Evolutionary conservation across 2,329 filamentous ascomycete genomes (phyloP), one percentile per base, ranked within the genome.

Genomic region (Monilinia fructicola): DNA sequence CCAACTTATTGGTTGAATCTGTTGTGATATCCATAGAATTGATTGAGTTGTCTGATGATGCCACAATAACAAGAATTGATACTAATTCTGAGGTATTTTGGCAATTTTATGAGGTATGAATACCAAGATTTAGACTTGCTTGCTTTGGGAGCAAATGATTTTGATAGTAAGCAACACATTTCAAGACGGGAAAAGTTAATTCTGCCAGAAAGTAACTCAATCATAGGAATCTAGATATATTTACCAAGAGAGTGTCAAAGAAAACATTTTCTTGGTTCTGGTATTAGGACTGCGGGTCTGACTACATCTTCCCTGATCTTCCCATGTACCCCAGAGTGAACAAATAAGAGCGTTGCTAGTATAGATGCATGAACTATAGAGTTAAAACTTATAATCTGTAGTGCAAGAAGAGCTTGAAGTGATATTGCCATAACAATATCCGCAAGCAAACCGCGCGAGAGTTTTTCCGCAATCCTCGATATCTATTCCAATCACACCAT

Each of bases 161-260:
- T 31, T 59, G 55, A 2, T 26, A 59, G 26, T 35, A 48, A 6
- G 46, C 11, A 31, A 26, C 18, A 6, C 6, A 35, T 16, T 40
- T 59, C 16, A 31, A 16, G 28, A 35, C 9, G 5, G 9, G 1
- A 35, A 35, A 54, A 5, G 11, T 59, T 31, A 46, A 26, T 5
- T 7, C 6, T 28, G 3, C 3, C 7, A 14, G 1, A 35, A 16
- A 11, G 1, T 23, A 14, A 5, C 3, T 4, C n/a, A 0, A 9
- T 7, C 23, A 11, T 9, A 23, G 21, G 12, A n/a, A 2, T 4
- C 4, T 14, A 2, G 3, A 16, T 12, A 0, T 4, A 23, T 28
- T 2, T 35, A 59, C 55, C 55, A 59, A 46, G 55, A 59, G 4
- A 46, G 23, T 10, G 26, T 28, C 21, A 28, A 40, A 46, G 21